Percentiles rank a stretch among this genome's conserved stretches.
These are phyloP conservation scores for Monosporascus ibericus DNA, from an alignment of 2,329 filamentous ascomycete genomes.

Conservation along the genomic window DNA sequence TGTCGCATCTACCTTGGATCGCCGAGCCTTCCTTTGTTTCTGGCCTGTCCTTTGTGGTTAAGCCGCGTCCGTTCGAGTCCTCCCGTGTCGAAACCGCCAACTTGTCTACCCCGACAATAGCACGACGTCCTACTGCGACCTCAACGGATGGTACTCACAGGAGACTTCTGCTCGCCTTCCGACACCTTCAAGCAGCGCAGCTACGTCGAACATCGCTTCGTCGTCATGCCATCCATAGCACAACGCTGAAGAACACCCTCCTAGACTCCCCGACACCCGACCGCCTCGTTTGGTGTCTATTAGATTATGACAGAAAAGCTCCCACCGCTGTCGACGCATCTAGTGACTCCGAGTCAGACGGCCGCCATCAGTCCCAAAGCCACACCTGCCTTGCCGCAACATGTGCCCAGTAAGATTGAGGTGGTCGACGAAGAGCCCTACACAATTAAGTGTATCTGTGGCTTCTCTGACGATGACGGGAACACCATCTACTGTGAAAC, in stretches of 20 bases:
- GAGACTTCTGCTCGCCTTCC: slow-evolving; percentile 4
- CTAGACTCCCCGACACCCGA: slow-evolving; percentile 19
- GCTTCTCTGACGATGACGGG: slow-evolving; percentile 90
- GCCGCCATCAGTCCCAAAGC: slow-evolving; percentile 33
- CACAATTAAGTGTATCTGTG: slow-evolving; percentile 97
- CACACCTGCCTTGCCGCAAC: slow-evolving; percentile 31
- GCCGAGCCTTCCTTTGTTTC: slow-evolving; percentile 20
- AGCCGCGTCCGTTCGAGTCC: slow-evolving; percentile 12
- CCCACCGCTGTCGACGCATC: slow-evolving; percentile 47
- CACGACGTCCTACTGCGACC: slow-evolving; percentile 5
- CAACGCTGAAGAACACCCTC: slow-evolving; percentile 38
- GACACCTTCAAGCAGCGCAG: slow-evolving; percentile 6
- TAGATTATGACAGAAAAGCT: slow-evolving; percentile 60
- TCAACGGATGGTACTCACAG: slow-evolving; percentile 7
- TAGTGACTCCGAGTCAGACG: slow-evolving; percentile 49
- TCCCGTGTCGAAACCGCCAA: slow-evolving; percentile 5
- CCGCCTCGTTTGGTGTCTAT: slow-evolving; percentile 35
- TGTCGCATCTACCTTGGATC: slow-evolving; percentile 10
- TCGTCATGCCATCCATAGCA: slow-evolving; percentile 54
- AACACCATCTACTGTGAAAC: slow-evolving; percentile 94
- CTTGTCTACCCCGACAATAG: slow-evolving; percentile 4
- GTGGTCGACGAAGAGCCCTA: slow-evolving; percentile 73
- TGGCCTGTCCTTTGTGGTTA: slow-evolving; percentile 21
- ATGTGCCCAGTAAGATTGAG: slow-evolving; percentile 43
- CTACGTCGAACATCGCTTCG: slow-evolving; percentile 39